Conservation (phyloP, 2,329 filamentous ascomycete species). For the Ophiostoma fasciatum region DNA sequence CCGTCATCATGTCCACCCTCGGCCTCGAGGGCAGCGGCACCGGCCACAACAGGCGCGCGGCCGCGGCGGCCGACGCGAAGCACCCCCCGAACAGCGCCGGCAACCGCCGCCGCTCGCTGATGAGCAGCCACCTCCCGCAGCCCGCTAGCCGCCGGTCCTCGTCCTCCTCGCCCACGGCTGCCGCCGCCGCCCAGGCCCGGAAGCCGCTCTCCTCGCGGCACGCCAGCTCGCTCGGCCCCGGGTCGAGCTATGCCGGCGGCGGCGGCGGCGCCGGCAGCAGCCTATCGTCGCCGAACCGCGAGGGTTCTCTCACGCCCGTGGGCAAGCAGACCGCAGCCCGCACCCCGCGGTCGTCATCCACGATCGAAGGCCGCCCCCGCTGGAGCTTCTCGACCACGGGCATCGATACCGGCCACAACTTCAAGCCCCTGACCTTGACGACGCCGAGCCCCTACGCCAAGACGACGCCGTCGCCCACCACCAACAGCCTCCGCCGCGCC, state of each 20-base stretch:
- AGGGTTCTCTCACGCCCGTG: constrained; percentile 36
- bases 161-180: constrained; percentile 25
- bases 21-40: constrained; percentile 23
- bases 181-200: constrained; percentile 25
- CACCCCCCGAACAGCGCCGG: constrained; percentile 22
- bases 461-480: constrained; percentile 18
- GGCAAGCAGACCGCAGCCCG: constrained; percentile 16
- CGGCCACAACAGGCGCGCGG: constrained; percentile 28
- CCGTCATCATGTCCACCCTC: constrained; percentile 42
- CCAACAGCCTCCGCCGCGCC: constrained; percentile 22
- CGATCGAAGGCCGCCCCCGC: constrained; percentile 44
- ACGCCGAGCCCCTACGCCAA: constrained; percentile 44
- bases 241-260: not conserved
- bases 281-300: constrained; percentile 20
- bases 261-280: not conserved
- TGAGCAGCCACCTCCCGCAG: constrained; percentile 30
- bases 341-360: constrained; percentile 20
- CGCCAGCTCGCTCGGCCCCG: constrained; percentile 5
- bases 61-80: constrained; percentile 7
- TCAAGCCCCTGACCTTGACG: constrained; percentile 45
- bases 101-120: constrained; percentile 29
- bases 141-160: constrained; percentile 31
- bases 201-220: constrained; percentile 23
- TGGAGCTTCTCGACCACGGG: constrained; percentile 58
- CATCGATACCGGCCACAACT: constrained; percentile 53